These are phyloP conservation scores for Groenewaldozyma sp. DNA, from an alignment of 1,139 yeast species.

Conservation along the genomic window DNA sequence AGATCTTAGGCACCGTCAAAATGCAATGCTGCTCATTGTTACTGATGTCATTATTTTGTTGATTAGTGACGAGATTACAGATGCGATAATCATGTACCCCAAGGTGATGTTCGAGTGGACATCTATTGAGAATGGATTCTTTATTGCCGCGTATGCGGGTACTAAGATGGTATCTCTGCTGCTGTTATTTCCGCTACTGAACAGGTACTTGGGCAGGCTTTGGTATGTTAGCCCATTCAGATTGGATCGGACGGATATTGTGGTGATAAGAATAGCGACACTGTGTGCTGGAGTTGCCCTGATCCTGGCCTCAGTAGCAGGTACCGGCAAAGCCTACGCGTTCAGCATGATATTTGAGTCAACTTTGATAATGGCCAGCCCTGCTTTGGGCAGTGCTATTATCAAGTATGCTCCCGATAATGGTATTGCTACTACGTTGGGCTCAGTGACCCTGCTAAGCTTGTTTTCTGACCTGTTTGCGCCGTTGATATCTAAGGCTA, in stretches of 20 bases:
- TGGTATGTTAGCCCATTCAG: constrained; percentile 17
- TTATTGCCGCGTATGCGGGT: constrained; percentile 46
- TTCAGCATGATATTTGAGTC: constrained; percentile 32
- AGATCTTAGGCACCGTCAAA: neutral
- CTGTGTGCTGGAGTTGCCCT: constrained; percentile 38
- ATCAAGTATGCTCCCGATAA: constrained; percentile 38
- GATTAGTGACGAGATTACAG: neutral
- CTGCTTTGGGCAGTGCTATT: constrained; percentile 41
- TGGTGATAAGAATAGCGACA: constrained; percentile 35
- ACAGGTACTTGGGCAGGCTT: constrained; percentile 31
- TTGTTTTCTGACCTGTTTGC: constrained; percentile 19
- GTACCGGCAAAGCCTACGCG: constrained; percentile 19
- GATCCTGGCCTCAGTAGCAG: constrained; percentile 30
- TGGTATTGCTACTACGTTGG: constrained; percentile 27
- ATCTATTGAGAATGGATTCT: constrained; percentile 49
- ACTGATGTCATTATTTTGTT: too few relatives aligned
- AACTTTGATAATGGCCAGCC: constrained; percentile 39
- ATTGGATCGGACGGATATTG: constrained; percentile 49
- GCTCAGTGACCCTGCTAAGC: constrained; percentile 26
- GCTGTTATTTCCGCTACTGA: constrained; percentile 35
- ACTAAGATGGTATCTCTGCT: constrained; percentile 37
- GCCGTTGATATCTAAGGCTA: constrained; percentile 23
- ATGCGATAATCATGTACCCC: constrained; percentile 42
- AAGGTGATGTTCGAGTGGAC: constrained; percentile 52
- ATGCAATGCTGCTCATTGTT: neutral